Evolutionary conservation across 169 alveolate genomes (phyloP).

Genomic region (Eimeria falciformis): DNA sequence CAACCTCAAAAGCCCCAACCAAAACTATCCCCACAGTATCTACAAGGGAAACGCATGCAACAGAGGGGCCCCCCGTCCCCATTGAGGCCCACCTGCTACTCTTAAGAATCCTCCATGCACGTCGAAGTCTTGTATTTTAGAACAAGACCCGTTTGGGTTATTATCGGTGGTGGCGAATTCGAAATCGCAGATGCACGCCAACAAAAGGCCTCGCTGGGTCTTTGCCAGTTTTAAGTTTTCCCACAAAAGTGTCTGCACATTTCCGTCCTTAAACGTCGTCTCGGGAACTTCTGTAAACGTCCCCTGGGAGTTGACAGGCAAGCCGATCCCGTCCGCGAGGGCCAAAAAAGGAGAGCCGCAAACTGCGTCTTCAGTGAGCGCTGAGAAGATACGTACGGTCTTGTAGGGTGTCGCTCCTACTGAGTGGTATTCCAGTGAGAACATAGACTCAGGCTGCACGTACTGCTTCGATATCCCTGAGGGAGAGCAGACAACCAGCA

Average conservation of each 20-base stretch:
- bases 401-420: not conserved
- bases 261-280: not conserved
- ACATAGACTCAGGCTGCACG: not conserved
- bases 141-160: not conserved
- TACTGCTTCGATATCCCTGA: not conserved
- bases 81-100: not conserved
- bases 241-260: not conserved
- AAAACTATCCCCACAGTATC: too few relatives aligned
- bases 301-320: not conserved
- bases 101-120: not conserved
- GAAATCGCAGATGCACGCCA: not conserved
- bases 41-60: too few relatives aligned
- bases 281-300: not conserved
- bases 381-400: not conserved
- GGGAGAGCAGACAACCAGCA: too few relatives aligned
- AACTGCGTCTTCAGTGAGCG: not conserved
- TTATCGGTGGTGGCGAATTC: not conserved
- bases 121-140: not conserved
- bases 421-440: not conserved
- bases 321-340: not conserved
- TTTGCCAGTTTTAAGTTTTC: not conserved
- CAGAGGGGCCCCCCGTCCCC: too few relatives aligned
- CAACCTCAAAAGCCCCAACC: too few relatives aligned
- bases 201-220: not conserved
- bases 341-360: not conserved